phyloP scores from a whole-genome alignment of 2,329 filamentous ascomycete genomes.

The Sporothrix variecibatus region DNA sequence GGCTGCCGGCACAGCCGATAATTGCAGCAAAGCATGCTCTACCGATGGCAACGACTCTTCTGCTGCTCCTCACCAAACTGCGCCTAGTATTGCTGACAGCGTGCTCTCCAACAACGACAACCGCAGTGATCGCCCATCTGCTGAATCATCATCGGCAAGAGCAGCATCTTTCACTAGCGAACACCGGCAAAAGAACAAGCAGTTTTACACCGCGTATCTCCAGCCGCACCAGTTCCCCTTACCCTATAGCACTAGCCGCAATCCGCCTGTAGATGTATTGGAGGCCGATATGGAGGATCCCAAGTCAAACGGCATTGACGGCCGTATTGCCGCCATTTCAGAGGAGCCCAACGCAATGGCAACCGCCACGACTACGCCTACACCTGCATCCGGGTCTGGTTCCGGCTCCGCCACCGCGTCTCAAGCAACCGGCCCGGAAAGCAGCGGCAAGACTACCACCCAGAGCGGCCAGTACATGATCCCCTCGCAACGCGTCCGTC shows the following conservation, averaged over 20 bases:
- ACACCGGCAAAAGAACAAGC: not conserved
- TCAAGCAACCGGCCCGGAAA: not conserved
- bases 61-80: not conserved
- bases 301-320: not conserved
- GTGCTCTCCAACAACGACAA: slow-evolving; percentile 28
- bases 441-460: not conserved
- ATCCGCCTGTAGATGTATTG: not conserved
- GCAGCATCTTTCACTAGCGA: not conserved
- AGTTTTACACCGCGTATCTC: slow-evolving; percentile 18
- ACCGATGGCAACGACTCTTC: not conserved
- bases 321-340: not conserved
- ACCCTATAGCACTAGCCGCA: slow-evolving; percentile 19
- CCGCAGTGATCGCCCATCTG: not conserved
- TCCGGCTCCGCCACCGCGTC: not conserved
- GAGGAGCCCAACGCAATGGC: not conserved
- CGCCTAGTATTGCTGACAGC: not conserved
- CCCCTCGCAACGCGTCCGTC: not conserved
- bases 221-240: not conserved
- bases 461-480: not conserved
- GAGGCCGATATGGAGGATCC: slow-evolving; percentile 12
- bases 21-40: not conserved
- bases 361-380: not conserved
- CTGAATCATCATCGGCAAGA: not conserved
- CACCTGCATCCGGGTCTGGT: not conserved
- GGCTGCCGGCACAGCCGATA: not conserved